Base-by-base conservation (phyloP, 2,329 filamentous ascomycete genomes). In the Dryadomyces quercus-mongolicae region DNA sequence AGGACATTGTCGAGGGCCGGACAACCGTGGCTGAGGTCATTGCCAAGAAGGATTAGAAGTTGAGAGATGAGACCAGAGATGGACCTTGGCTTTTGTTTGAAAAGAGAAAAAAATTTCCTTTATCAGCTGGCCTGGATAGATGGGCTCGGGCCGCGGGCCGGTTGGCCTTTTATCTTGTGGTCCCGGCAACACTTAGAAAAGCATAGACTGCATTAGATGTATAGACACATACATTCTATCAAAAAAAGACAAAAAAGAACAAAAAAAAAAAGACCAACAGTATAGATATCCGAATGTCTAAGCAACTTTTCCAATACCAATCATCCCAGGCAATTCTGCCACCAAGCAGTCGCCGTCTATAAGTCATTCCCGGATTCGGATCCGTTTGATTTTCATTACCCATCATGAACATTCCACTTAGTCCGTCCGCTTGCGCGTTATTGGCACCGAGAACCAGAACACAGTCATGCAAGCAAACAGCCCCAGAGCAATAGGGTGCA, bases 401-500 rank as follows among this genome's bases (percentile, higher is more conserved):
- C 25, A 8, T 31, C 8, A 31, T 31, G 21, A 46, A 31, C 21
- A 51, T 18, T 2, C 12, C 16, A 10, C 22, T 15, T 38, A 85
- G 57, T 85, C 82, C 0, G 68, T 75, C 62, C 78, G 76, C 77
- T 86, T 87, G 56, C 68, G 68, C 44, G 72, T 64, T 13, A 64
- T 69, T 0, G 85, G 84, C 58, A 87, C 65, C 1, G 66, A 68
- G 53, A 74, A 80, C 85, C 84, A 89, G 58, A 80, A 84, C 1
- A 73, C 64, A 48, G 82, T 51, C 86, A 89, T 89, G 3, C 76
- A 70, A 1, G 67, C 72, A 66, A 85, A 88, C 55, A 87, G 63
- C 0, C 69, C 78, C 59, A 89, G 79, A 44, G 81, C 83, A 57
- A 89, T 81, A 0, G 85, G 84, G 68, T 76, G 79, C 62, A 85